Evolutionary conservation across 805 yeast genomes (phyloP).

Genomic region (Hyphopichia homilentoma): DNA sequence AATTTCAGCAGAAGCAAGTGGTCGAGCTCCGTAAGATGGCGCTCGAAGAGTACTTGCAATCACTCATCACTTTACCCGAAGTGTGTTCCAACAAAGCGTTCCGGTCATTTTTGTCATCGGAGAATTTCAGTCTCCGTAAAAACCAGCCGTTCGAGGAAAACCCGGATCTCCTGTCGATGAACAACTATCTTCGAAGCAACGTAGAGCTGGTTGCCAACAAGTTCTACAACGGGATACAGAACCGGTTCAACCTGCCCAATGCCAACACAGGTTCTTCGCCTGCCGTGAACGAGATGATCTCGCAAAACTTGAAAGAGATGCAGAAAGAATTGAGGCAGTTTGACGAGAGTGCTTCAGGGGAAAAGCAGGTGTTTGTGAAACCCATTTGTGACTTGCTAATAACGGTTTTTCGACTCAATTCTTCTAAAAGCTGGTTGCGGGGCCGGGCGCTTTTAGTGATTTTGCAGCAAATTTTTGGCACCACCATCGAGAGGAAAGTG

Average conservation of each 20-base stretch:
- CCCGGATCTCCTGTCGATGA: slow-evolving; percentile 2
- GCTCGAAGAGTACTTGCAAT: slow-evolving; percentile 59
- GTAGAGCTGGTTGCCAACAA: slow-evolving; percentile 31
- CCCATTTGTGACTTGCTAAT: slow-evolving; percentile 79
- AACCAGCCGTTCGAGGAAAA: slow-evolving; percentile 25
- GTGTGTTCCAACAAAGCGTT: slow-evolving; percentile 74
- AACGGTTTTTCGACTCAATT: slow-evolving; percentile 62
- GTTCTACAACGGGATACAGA: slow-evolving; percentile 28
- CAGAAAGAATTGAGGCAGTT: slow-evolving; percentile 51
- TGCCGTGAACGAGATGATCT: slow-evolving; percentile 11
- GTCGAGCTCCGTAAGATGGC: slow-evolving; percentile 60
- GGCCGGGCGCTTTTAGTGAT: slow-evolving; percentile 81
- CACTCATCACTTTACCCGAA: slow-evolving; percentile 55
- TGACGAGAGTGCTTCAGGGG: slow-evolving; percentile 34
- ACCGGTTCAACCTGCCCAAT: slow-evolving; percentile 5
- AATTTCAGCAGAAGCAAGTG: slow-evolving; percentile 61
- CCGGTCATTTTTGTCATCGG: slow-evolving; percentile 75
- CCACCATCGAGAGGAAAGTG: slow-evolving; percentile 74
- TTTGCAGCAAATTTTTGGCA: slow-evolving; percentile 81
- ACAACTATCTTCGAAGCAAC: slow-evolving; percentile 11
- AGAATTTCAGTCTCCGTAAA: slow-evolving; percentile 42
- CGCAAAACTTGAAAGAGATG: slow-evolving; percentile 43
- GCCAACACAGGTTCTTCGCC: background rate
- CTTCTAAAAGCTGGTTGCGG: slow-evolving; percentile 70
- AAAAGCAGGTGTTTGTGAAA: slow-evolving; percentile 50